These are phyloP conservation scores for Silene noctiflora DNA, from an alignment of 179 eudicot genomes.

Conservation along the genomic window DNA sequence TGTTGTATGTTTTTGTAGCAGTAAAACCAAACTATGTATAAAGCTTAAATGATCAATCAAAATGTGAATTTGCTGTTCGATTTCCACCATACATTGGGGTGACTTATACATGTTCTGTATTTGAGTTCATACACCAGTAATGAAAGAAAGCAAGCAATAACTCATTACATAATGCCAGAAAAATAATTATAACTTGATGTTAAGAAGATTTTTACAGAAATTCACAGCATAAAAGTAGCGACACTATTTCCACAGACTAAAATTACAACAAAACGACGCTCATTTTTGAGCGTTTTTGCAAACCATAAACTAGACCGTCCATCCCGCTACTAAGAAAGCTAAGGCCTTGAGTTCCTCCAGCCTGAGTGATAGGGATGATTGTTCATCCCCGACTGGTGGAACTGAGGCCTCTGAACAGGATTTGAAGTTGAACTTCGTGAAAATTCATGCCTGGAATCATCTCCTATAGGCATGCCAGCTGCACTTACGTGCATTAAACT, in stretches of 20 bases:
- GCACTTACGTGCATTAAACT: constrained; percentile 15
- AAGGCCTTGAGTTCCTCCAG: constrained; percentile 34
- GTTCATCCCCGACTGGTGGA: constrained; percentile 18
- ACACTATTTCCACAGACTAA: constrained; percentile 11
- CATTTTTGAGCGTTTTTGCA: neutral
- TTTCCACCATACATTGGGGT: neutral
- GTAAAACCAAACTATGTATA: neutral
- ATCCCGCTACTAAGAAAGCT: neutral
- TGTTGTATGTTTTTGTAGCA: constrained; percentile 16
- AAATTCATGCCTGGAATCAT: constrained; percentile 9
- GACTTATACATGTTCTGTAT: neutral
- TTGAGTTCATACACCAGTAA: neutral
- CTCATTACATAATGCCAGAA: neutral
- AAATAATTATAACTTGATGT: neutral
- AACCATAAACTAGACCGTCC: neutral
- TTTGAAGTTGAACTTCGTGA: constrained; percentile 20
- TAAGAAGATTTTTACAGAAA: neutral
- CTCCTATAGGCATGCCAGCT: constrained; percentile 8
- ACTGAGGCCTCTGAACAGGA: constrained; percentile 29
- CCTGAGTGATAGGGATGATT: constrained; percentile 21
- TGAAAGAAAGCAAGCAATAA: neutral
- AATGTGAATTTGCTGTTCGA: neutral
- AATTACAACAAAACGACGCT: constrained; percentile 2
- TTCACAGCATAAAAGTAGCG: neutral
- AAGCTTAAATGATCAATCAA: neutral